Percentiles rank a stretch among this genome's conserved stretches.
phyloP scores from a whole-genome alignment of 176 grass and related monocot genomes.

The Phoenix dactylifera region DNA sequence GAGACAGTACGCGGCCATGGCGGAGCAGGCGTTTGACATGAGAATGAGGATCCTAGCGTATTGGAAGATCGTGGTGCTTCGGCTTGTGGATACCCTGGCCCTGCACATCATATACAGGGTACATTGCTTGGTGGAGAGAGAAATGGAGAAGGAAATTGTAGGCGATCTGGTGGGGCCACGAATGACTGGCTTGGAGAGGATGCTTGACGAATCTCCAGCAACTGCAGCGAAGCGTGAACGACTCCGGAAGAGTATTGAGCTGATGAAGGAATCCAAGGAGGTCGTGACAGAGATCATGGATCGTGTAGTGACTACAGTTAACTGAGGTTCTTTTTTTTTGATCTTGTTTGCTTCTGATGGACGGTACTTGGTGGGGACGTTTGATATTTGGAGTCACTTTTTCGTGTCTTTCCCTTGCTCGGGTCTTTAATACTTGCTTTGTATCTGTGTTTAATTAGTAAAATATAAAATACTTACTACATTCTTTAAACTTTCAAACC shows the following conservation, averaged over 20 bases:
- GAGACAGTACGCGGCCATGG: background rate
- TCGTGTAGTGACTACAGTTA: background rate
- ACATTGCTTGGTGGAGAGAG: constrained; percentile 26
- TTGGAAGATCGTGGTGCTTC: constrained; percentile 42
- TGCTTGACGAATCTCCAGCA: constrained; percentile 30
- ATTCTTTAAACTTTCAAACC: too few relatives aligned
- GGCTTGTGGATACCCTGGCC: constrained; percentile 31
- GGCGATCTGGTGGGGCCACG: constrained; percentile 19
- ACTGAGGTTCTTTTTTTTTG: too few relatives aligned
- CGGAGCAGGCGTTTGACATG: constrained; percentile 37
- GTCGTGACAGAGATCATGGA: constrained; percentile 25
- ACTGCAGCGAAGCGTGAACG: constrained; percentile 23
- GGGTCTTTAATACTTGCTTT: too few relatives aligned
- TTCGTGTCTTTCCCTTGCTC: too few relatives aligned
- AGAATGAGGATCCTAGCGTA: constrained; percentile 30
- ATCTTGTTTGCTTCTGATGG: too few relatives aligned
- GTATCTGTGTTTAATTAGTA: too few relatives aligned
- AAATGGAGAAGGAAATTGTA: constrained; percentile 29
- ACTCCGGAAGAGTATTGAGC: constrained; percentile 33
- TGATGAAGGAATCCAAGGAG: constrained; percentile 41
- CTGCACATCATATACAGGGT: constrained; percentile 30
- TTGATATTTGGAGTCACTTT: too few relatives aligned
- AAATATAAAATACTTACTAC: too few relatives aligned
- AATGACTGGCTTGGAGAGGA: constrained; percentile 20
- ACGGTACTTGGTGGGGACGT: too few relatives aligned